These are phyloP conservation scores for Clitoria ternatea DNA, from an alignment of 306 rosid species.

Conservation along the genomic window DNA sequence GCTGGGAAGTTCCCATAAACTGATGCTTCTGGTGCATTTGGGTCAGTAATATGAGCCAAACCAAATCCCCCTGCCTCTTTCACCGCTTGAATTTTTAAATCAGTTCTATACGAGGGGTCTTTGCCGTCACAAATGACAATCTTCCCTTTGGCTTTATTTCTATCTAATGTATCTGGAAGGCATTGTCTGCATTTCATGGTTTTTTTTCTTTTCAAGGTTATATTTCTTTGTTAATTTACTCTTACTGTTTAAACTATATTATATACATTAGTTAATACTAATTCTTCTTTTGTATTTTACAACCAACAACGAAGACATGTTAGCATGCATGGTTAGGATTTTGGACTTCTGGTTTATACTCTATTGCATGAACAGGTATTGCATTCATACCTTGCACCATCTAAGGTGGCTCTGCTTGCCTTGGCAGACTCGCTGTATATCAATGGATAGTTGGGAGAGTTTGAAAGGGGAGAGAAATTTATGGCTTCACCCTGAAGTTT, in stretches of 20 bases:
- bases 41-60: constrained; percentile 38
- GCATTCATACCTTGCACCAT: constrained; percentile 46
- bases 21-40: constrained; percentile 11
- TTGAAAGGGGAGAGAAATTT: constrained; percentile 62
- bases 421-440: constrained; percentile 42
- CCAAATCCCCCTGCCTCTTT: constrained; percentile 49
- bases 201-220: no score
- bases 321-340: no score
- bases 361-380: not conserved
- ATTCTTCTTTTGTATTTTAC: no score
- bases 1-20: constrained; percentile 36
- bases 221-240: no score
- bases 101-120: not conserved
- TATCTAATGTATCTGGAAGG: constrained; percentile 35
- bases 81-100: constrained; percentile 11
- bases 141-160: constrained; percentile 52
- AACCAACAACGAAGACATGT: no score
- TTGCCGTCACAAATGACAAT: constrained; percentile 54
- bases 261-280: no score
- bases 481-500: constrained; percentile 63
- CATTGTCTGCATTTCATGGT: constrained; percentile 50
- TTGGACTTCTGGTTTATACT: not conserved
- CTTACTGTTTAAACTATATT: no score
- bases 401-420: constrained; percentile 2
- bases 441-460: constrained; percentile 45